phyloP scores from a whole-genome alignment of 2,329 filamentous ascomycete species.

The Stemphylium vesicarium region DNA sequence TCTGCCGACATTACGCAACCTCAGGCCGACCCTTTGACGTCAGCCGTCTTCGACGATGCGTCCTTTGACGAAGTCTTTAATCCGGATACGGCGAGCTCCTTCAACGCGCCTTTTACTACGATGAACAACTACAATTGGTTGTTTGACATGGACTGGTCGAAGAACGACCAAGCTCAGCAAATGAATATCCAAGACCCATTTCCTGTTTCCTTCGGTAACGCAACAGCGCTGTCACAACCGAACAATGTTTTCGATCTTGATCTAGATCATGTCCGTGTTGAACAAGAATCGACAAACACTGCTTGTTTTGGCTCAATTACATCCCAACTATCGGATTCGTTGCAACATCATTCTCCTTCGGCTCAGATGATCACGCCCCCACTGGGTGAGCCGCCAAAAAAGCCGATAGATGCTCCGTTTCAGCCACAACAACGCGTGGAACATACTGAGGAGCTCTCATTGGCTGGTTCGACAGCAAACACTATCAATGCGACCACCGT shows the following conservation, averaged over 20 bases:
- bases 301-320: conserved; percentile 30
- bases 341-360: conserved; percentile 26
- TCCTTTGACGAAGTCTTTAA: conserved; percentile 63
- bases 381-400: conserved; percentile 18
- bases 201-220: conserved; percentile 24
- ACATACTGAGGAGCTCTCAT: not conserved
- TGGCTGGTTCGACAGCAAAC: not conserved
- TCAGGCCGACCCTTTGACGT: conserved; percentile 31
- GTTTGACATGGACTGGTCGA: conserved; percentile 57
- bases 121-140: conserved; percentile 69
- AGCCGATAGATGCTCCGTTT: not conserved
- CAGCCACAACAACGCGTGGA: not conserved
- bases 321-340: conserved; percentile 30
- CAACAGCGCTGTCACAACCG: conserved; percentile 22
- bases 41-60: conserved; percentile 38
- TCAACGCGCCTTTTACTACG: conserved; percentile 70
- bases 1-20: conserved; percentile 38
- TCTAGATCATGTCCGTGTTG: conserved; percentile 30
- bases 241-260: conserved; percentile 34
- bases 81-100: conserved; percentile 67
- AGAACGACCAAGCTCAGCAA: conserved; percentile 24
- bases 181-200: conserved; percentile 31
- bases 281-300: conserved; percentile 27
- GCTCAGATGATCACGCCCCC: conserved; percentile 28
- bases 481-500: conserved; percentile 20